Base-by-base conservation (phyloP, 306 rosid species). In the Dryas drummondii region DNA sequence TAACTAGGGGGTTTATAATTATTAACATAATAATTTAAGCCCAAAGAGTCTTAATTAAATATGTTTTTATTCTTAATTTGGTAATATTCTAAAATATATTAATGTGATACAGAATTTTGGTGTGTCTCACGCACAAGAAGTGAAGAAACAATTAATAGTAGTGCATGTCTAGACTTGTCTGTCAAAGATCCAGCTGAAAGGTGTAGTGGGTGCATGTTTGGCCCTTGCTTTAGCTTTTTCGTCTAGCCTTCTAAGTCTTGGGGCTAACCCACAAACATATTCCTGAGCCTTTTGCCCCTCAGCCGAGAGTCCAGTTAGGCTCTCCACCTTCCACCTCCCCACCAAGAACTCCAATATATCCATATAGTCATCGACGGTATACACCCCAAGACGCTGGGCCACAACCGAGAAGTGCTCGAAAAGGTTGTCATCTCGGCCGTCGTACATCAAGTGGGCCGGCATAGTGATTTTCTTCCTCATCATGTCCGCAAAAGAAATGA, bases 351-450 rank as follows among this genome's bases (percentile, higher is more conserved):
- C 73, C 73, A 66, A n/a, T 6, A 42, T 17, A 11, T 76, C 79
- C 5, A 72, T 73, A 58, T 76, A 76, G n/a, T 76, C 79, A 4
- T 55, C 16, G 3, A 65, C 73, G 6, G 73, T 66, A 48, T 76
- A 76, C 2, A 76, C 57, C 6, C 66, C 79, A 3, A 54, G 73
- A 22, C 79, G 54, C 72, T 76, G 79, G 1, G 73, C 66, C 40
- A 76, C 79, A 4, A 55, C 72, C 13, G 79, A 42, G 66, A 76
- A 76, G 72, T 76, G 79, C 56, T 76, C 57, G 73, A 65, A 66
- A 0, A 66, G 73, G 46, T 15, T 44, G n/a, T 72, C 66, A 47
- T 76, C 79, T 4, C 32, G 45, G 44, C 79, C n/a, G n/a, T n/a
- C n/a, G n/a, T n/a, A n/a, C n/a, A n/a, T n/a, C n/a, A n/a, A n/a